Evolutionary conservation across 1,139 yeast species (phyloP), one percentile per base, ranked within the genome.

Genomic region (Lodderomyces orthopsilosis): DNA sequence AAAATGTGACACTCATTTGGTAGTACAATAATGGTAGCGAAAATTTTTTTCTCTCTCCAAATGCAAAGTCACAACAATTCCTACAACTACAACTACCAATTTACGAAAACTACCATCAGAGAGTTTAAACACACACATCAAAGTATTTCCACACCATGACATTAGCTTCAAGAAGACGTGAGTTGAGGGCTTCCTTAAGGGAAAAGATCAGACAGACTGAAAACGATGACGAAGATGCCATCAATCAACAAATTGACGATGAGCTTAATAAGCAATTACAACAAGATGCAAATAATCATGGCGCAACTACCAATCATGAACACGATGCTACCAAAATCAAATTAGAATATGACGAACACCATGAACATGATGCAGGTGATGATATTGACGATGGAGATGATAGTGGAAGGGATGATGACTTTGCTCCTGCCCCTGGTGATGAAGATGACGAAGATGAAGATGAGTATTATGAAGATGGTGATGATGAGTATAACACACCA

Each of bases 91-190:
- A 27, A 27, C 32, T 27, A 27, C 32, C 32, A 27, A 8, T 24
- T 24, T n/a, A 8, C 5, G 8, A 27, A 13, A 27, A 27, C 32
- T 27, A 27, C 32, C 32, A 27, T n/a, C 5, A 27, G 17, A 27
- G 6, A n/a, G 17, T n/a, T 27, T 13, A n/a, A 6, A 24, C 5
- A 10, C 9, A 27, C 32, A 27, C 9, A 6, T 13, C 28, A n/a
- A n/a, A n/a, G n/a, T 7, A 24, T 10, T 10, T 24, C 5, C 4
- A 24, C 28, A 8, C 5, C 15, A 44, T 50, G 48, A 45, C 48
- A 15, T 46, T 49, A 37, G 47, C 53, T 14, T 47, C 51, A 6
- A 48, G 44, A 39, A 46, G 53, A 43, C 46, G 46, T 42, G 51
- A 46, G 14, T 44, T 50, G 9, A 43, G 53, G 34, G 53, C 46